A percentile compares a stretch with the other conserved stretches of the same genome.
Evolutionary conservation across 495 filamentous ascomycete species (phyloP).

Genomic region (Lasiosphaeris hirsuta): DNA sequence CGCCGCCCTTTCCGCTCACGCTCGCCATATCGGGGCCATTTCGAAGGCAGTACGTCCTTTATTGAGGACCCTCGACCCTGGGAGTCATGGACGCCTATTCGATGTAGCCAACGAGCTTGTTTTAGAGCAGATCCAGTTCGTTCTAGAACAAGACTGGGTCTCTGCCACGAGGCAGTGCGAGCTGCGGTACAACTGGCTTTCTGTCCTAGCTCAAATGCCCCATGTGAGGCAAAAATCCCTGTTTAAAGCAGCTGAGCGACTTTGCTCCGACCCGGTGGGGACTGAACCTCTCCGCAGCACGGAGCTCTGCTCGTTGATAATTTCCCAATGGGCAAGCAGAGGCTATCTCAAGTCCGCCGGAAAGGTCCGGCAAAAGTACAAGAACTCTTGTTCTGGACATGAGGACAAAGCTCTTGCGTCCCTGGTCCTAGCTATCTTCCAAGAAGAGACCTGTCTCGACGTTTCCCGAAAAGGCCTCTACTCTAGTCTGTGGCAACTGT

Average conservation of each 20-base stretch:
- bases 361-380: constrained; percentile 2
- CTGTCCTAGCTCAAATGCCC: constrained; percentile 26
- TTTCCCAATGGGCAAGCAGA: constrained; percentile 30
- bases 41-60: constrained; percentile 6
- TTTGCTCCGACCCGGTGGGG: constrained; percentile 3
- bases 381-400: background rate
- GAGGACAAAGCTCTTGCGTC: constrained; percentile 23
- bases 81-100: constrained; percentile 14
- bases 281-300: constrained; percentile 7
- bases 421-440: constrained; percentile 26
- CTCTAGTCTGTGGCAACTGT: constrained; percentile 18
- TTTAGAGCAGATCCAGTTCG: constrained; percentile 2
- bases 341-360: constrained; percentile 12
- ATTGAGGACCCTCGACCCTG: constrained; percentile 6
- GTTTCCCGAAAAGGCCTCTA: constrained; percentile 4
- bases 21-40: constrained; percentile 10
- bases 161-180: background rate
- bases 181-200: constrained; percentile 28
- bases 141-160: constrained; percentile 1
- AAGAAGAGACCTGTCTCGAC: background rate
- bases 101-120: constrained; percentile 13
- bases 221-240: constrained; percentile 16
- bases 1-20: background rate
- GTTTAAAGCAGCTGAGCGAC: constrained; percentile 8
- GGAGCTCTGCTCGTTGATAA: constrained; percentile 25